Percentiles rank a stretch among this genome's conserved stretches.
These are phyloP conservation scores for Leccinum subtestaceum DNA, from an alignment of 768 basidiomycete species.

Conservation along the genomic window DNA sequence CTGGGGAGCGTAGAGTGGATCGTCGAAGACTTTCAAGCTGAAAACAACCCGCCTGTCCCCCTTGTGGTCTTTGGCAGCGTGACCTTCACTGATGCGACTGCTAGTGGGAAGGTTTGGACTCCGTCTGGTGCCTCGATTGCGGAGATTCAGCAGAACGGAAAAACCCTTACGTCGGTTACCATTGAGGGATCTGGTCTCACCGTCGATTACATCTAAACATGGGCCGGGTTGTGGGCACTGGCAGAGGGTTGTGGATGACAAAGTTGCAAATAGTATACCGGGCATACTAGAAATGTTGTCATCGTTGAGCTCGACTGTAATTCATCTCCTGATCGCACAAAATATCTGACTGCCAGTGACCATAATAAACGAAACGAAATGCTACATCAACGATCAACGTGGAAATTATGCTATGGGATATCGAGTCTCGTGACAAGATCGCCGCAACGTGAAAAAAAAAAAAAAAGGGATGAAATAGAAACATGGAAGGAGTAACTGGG, in stretches of 20 bases:
- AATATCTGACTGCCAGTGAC: background rate
- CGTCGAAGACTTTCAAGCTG: conserved; percentile 18
- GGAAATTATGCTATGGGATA: background rate
- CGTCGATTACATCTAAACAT: conserved; percentile 7
- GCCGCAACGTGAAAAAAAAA: conserved; percentile 1
- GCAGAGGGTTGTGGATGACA: background rate
- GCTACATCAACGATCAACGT: background rate
- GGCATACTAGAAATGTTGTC: background rate
- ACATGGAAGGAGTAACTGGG: background rate
- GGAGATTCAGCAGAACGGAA: conserved; percentile 9
- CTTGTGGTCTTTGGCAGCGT: conserved; percentile 23
- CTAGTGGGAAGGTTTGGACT: conserved; percentile 7
- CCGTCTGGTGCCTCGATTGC: conserved; percentile 10
- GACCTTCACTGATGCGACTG: conserved; percentile 12
- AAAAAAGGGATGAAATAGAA: conserved; percentile 3
- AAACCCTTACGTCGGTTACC: conserved; percentile 12
- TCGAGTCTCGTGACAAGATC: conserved; percentile 1
- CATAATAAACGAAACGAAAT: background rate
- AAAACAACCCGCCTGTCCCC: background rate
- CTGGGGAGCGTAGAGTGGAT: conserved; percentile 23
- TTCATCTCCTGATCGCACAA: too few species aligned
- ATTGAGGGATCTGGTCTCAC: background rate
- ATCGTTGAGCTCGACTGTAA: background rate
- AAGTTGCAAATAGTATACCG: background rate
- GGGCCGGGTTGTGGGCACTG: background rate